Conservation (phyloP, 345 rosid genomes). For the Sisymbrium altissimum region DNA sequence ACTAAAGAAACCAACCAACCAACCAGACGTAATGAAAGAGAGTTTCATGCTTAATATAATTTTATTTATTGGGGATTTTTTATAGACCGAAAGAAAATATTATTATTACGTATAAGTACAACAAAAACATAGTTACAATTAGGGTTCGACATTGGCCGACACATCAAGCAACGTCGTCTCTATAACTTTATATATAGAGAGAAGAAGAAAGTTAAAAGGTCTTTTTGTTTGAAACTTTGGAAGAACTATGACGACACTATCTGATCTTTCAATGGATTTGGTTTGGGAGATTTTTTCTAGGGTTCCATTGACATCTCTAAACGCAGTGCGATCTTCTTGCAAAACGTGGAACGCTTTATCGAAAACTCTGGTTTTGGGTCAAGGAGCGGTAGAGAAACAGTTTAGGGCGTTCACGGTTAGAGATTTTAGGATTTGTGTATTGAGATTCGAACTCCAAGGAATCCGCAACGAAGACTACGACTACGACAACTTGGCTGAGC, state of each 20-base stretch:
- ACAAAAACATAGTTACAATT: too few relatives aligned
- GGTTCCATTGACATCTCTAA: neutral
- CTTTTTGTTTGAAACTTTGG: too few relatives aligned
- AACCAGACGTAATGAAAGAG: too few relatives aligned
- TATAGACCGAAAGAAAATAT: too few relatives aligned
- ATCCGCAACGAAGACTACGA: neutral
- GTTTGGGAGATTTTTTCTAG: neutral
- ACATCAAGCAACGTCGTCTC: too few relatives aligned
- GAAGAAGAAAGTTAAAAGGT: too few relatives aligned
- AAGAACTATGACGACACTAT: neutral
- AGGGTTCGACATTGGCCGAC: too few relatives aligned
- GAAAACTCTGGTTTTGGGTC: neutral
- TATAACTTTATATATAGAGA: too few relatives aligned
- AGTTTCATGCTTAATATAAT: too few relatives aligned
- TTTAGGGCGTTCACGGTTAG: neutral
- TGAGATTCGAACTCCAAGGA: neutral
- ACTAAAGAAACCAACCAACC: too few relatives aligned
- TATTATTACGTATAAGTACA: too few relatives aligned
- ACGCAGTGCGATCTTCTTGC: neutral
- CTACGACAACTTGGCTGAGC: neutral
- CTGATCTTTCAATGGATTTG: neutral
- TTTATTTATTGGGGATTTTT: too few relatives aligned
- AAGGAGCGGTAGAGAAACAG: neutral
- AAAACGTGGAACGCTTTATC: neutral
- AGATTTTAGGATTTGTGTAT: neutral